Conservation (phyloP, 140 eudicot species). For the Flaveria floridana region DNA sequence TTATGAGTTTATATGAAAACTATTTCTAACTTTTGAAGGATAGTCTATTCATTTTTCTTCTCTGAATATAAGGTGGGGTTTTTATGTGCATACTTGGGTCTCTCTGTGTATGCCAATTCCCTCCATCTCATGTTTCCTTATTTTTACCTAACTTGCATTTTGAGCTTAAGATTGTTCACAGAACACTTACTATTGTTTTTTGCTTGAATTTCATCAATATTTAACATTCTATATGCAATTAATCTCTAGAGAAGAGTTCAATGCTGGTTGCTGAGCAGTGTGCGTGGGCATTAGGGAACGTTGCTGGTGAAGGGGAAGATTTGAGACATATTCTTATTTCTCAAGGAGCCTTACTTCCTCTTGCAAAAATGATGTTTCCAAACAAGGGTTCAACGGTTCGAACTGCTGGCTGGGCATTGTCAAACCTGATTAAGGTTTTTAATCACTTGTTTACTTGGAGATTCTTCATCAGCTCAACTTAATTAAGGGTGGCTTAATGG, state of each 20-base stretch:
- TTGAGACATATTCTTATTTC: slow-evolving; percentile 69
- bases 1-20: not conserved
- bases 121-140: slow-evolving; percentile 1
- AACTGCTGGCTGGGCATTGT: slow-evolving; percentile 97
- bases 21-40: not conserved
- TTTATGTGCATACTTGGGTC: not conserved
- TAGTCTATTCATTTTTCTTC: not conserved
- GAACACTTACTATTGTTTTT: not conserved
- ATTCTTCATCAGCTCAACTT: not conserved
- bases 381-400: slow-evolving; percentile 87
- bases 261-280: slow-evolving; percentile 91
- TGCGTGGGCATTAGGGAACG: slow-evolving; percentile 99
- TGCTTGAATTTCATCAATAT: not conserved
- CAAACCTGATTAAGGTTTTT: slow-evolving; percentile 87
- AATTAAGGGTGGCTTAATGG: not conserved
- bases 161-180: not conserved
- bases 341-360: slow-evolving; percentile 89
- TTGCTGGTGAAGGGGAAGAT: slow-evolving; percentile 97
- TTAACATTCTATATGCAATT: slow-evolving; percentile 29
- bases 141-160: not conserved
- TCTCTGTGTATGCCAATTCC: not conserved
- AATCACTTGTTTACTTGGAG: not conserved
- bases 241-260: slow-evolving; percentile 76
- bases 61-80: not conserved
- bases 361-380: slow-evolving; percentile 93